A percentile compares a stretch with the other conserved stretches of the same genome.
These are phyloP conservation scores for Fusarium incarnatum DNA, from an alignment of 2,329 filamentous ascomycete species.

Conservation along the genomic window DNA sequence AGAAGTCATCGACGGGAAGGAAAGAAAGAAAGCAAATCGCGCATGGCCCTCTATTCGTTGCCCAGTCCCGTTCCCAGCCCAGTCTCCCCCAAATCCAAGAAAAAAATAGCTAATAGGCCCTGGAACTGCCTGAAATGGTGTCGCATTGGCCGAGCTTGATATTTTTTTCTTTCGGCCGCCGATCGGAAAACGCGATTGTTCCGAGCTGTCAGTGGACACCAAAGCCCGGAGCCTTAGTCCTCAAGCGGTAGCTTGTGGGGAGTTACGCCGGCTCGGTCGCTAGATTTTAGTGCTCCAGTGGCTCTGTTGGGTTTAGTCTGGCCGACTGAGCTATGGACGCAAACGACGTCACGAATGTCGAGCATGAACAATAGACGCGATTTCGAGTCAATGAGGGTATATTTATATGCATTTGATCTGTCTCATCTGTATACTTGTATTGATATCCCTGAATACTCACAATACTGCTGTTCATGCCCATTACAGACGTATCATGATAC, in stretches of 20 bases:
- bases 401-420: not conserved
- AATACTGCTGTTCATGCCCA: not conserved
- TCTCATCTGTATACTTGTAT: fast-evolving
- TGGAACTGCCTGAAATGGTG: slow-evolving; percentile 29
- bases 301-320: slow-evolving; percentile 12
- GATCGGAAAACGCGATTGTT: slow-evolving; percentile 43
- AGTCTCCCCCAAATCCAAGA: slow-evolving; percentile 1
- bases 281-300: slow-evolving; percentile 13
- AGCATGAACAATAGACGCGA: not conserved
- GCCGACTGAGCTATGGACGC: not conserved
- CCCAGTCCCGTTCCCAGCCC: slow-evolving; percentile 8
- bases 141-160: slow-evolving; percentile 40
- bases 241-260: slow-evolving; percentile 24
- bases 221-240: slow-evolving; percentile 6
- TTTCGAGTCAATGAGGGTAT: not conserved
- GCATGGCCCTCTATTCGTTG: slow-evolving; percentile 34
- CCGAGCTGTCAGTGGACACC: slow-evolving; percentile 37
- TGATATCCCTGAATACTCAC: fast-evolving
- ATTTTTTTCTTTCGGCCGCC: slow-evolving; percentile 42
- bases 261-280: slow-evolving; percentile 12
- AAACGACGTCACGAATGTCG: not conserved
- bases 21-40: slow-evolving; percentile 42
- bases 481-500: slow-evolving; percentile 25
- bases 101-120: slow-evolving; percentile 4
- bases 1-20: slow-evolving; percentile 22